Evolutionary conservation across 225 moss, liverwort and hornwort genomes (phyloP).

Genomic region (Sphagnum tenellum): DNA sequence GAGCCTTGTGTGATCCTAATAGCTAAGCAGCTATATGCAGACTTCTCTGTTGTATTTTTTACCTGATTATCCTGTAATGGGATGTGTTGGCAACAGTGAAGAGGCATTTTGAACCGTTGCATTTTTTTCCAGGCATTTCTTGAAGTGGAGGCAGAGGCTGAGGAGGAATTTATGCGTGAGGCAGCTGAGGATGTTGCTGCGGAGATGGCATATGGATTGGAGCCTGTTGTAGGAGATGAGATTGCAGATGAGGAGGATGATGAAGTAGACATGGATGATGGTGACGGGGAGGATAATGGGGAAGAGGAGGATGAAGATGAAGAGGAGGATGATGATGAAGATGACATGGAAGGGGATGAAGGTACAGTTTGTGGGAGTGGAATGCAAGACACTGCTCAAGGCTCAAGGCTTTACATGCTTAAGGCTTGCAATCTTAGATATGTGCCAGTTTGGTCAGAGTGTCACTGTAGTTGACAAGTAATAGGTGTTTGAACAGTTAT

Average conservation of each 20-base stretch:
- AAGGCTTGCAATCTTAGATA: no score
- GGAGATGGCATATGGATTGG: constrained; percentile 95
- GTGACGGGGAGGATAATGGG: constrained; percentile 68
- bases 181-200: constrained; percentile 97
- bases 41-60: no score
- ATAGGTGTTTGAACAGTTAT: no score
- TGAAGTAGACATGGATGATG: constrained; percentile 67
- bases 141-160: constrained; percentile 48
- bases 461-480: no score
- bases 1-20: no score
- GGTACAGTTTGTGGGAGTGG: constrained; percentile 14
- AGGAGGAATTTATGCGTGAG: constrained; percentile 91
- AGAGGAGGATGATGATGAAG: constrained; percentile 86
- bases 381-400: no score
- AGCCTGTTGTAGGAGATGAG: constrained; percentile 78
- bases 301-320: constrained; percentile 94
- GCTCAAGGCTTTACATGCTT: no score
- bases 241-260: constrained; percentile 86
- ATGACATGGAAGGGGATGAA: constrained; percentile 86
- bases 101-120: no score
- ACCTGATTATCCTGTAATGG: no score
- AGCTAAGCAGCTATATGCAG: no score
- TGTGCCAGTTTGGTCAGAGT: no score
- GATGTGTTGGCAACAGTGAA: no score
- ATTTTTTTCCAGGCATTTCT: constrained; percentile 29